A percentile compares a stretch with the other conserved stretches of the same genome.
Evolutionary conservation across 345 rosid genomes (phyloP).

Genomic region (Gynandropsis gynandra): DNA sequence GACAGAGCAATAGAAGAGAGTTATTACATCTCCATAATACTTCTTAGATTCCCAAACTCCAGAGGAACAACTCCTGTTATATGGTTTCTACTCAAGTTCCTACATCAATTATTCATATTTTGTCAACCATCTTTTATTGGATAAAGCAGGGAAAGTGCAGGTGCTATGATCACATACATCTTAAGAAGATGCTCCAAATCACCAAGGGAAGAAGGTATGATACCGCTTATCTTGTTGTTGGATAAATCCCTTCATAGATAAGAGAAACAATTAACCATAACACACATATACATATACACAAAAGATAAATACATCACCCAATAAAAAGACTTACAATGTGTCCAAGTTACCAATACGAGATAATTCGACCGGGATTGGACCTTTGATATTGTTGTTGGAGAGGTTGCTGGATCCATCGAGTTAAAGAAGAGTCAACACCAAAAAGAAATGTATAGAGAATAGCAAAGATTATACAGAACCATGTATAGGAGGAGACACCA

Average conservation of each 20-base stretch:
- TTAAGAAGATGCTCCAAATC: constrained; percentile 93
- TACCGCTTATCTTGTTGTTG: constrained; percentile 67
- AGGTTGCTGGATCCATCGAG: constrained; percentile 49
- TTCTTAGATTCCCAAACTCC: constrained; percentile 84
- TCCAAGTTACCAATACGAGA: constrained; percentile 91
- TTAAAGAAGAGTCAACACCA: constrained; percentile 10
- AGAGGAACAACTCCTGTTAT: constrained; percentile 66
- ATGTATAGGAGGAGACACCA: background rate
- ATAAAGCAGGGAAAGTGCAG: background rate
- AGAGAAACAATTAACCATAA: background rate
- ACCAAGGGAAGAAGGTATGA: constrained; percentile 83
- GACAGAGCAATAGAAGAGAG: constrained; percentile 3
- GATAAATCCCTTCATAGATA: constrained; percentile 66
- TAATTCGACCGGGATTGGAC: constrained; percentile 79
- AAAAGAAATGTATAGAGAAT: background rate
- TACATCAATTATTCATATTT: constrained; percentile 18
- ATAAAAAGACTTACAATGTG: constrained; percentile 52
- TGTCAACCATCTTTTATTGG: constrained; percentile 1
- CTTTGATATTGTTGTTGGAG: constrained; percentile 63
- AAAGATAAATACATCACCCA: constrained; percentile 2
- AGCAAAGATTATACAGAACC: background rate
- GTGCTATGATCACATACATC: constrained; percentile 47
- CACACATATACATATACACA: constrained; percentile 8
- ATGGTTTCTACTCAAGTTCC: constrained; percentile 80
- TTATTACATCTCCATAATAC: constrained; percentile 82